Conservation (phyloP, 148 eudicot genomes). For the Agrostemma githago region DNA sequence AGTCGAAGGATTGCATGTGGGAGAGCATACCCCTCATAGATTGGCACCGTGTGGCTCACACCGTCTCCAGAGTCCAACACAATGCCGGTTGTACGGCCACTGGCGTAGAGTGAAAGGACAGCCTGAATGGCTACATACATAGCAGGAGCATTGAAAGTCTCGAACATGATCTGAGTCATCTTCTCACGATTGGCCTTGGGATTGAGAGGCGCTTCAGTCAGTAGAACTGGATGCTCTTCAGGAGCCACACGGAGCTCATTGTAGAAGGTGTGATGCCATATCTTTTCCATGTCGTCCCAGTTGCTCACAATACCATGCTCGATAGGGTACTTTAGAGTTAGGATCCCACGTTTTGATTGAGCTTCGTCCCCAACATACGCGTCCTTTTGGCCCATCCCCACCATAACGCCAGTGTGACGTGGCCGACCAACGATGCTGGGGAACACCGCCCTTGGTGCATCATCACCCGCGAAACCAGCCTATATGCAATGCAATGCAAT, state of each 20-base stretch:
- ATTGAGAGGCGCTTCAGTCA: constrained; percentile 80
- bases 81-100: constrained; percentile 82
- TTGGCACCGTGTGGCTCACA: constrained; percentile 80
- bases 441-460: constrained; percentile 81
- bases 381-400: constrained; percentile 84
- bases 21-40: constrained; percentile 74
- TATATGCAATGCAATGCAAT: constrained; percentile 20
- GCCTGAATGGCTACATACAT: constrained; percentile 86
- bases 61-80: constrained; percentile 85
- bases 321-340: constrained; percentile 69
- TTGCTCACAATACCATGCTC: constrained; percentile 81
- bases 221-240: constrained; percentile 71
- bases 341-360: constrained; percentile 70
- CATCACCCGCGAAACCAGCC: constrained; percentile 90
- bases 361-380: constrained; percentile 84
- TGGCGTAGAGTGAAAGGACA: constrained; percentile 77
- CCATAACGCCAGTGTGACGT: constrained; percentile 85
- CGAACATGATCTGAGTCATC: constrained; percentile 80
- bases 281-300: constrained; percentile 88
- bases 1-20: constrained; percentile 84
- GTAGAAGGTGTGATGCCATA: constrained; percentile 83
- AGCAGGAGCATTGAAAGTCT: constrained; percentile 72
- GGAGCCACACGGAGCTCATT: constrained; percentile 85
- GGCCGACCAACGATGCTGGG: constrained; percentile 80
- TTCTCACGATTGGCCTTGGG: constrained; percentile 85